Percentiles rank a stretch among this genome's conserved stretches.
Evolutionary conservation across 768 basidiomycete genomes (phyloP).

Genomic region (Termitomyces sp.): DNA sequence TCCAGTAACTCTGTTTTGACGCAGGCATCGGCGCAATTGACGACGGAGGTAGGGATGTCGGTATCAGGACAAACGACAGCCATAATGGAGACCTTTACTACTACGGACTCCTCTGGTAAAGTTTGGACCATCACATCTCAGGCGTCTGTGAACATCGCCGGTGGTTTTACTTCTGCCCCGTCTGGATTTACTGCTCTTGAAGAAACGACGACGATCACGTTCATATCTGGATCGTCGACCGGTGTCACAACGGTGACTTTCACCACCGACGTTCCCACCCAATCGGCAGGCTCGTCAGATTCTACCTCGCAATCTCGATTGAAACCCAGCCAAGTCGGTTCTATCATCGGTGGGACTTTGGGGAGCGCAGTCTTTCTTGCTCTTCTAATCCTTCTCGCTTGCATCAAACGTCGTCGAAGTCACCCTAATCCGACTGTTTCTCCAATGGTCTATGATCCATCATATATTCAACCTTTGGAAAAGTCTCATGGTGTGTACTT

Average conservation of each 20-base stretch:
- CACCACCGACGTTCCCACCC: conserved; percentile 3
- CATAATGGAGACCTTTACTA: neutral
- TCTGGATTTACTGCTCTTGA: conserved; percentile 1
- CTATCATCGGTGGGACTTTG: conserved; percentile 4
- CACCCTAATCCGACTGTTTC: neutral
- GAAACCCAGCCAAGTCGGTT: neutral
- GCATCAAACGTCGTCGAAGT: neutral
- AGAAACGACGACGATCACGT: conserved; percentile 5
- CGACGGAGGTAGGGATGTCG: neutral
- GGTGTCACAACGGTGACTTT: conserved; percentile 1
- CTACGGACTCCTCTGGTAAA: neutral
- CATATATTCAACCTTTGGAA: conserved; percentile 3
- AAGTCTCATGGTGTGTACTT: conserved; percentile 3
- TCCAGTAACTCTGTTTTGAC: neutral
- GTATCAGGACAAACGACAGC: neutral
- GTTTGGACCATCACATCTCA: neutral
- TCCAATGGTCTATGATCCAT: neutral
- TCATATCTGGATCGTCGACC: conserved; percentile 2
- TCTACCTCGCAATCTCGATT: neutral
- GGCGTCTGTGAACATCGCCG: neutral
- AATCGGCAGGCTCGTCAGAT: neutral
- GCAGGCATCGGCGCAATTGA: neutral
- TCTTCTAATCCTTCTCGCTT: neutral
- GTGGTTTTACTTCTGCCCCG: neutral
- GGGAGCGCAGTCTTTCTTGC: neutral